Percentiles rank a stretch among this genome's conserved stretches.
Conservation (phyloP, 768 basidiomycete species). For the Pholiota conissans region DNA sequence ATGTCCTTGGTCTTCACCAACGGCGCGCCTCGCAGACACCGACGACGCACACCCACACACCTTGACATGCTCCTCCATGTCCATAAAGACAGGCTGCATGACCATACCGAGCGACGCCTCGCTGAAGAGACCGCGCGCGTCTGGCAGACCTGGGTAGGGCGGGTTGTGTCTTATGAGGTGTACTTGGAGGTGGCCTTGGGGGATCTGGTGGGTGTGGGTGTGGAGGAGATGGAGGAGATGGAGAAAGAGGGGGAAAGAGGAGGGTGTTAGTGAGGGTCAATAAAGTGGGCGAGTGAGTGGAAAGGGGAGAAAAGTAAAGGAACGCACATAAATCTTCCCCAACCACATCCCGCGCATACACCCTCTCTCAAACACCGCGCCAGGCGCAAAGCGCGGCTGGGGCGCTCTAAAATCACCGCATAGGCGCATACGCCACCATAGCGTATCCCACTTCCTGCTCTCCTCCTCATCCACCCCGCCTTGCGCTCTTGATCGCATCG, state of each 20-base stretch:
- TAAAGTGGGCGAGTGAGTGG: background rate
- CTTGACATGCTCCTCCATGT: slow-evolving; percentile 54
- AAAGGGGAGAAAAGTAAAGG: slow-evolving; percentile 4
- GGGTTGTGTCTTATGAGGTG: slow-evolving; percentile 13
- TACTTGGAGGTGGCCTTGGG: slow-evolving; percentile 15
- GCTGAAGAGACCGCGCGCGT: slow-evolving; percentile 24
- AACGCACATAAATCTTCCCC: slow-evolving; percentile 60
- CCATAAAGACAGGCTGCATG: slow-evolving; percentile 57
- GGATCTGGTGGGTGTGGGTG: slow-evolving; percentile 20
- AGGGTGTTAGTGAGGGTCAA: too few relatives aligned
- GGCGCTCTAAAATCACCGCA: slow-evolving; percentile 36
- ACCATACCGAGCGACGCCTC: slow-evolving; percentile 35
- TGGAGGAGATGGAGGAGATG: background rate
- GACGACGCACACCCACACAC: slow-evolving; percentile 19
- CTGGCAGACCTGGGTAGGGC: slow-evolving; percentile 17
- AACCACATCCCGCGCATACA: slow-evolving; percentile 59
- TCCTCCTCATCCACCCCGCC: slow-evolving; percentile 19
- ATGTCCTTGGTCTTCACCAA: slow-evolving; percentile 13
- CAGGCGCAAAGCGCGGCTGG: slow-evolving; percentile 28
- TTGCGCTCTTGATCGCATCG: background rate
- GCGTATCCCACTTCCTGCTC: slow-evolving; percentile 53
- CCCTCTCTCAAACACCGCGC: slow-evolving; percentile 48
- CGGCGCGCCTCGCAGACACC: too few relatives aligned
- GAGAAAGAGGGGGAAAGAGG: background rate
- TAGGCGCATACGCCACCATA: slow-evolving; percentile 53